Base-by-base conservation (phyloP, 208 protist species). In the Phytomonas sp. region DNA sequence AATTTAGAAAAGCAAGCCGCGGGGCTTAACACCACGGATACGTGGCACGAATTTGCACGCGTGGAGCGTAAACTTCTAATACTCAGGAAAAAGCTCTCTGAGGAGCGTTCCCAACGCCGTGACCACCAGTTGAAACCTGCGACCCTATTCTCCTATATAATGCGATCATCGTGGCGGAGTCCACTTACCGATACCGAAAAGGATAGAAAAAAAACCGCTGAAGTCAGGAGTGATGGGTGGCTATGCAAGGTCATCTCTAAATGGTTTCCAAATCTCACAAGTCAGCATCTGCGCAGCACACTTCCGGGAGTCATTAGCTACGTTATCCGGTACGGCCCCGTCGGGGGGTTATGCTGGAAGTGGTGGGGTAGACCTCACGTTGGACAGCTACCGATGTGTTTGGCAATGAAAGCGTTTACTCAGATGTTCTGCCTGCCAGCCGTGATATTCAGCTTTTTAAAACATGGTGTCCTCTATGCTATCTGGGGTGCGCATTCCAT, bases 1-100 rank as follows among this genome's bases (percentile, higher is more conserved):
- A 62, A 65, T 6, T 71, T 87, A n/a, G 66, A 78, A 46, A 60
- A 1, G 2, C 79, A 88, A 70, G 83, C 83, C 4, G 62, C 77
- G 13, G 33, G 32, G 28, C 70, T 77, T 43, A 81, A 64, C 66
- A 67, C 51, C 20, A 75, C 73, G 0, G 73, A 84, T 28, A 60
- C 82, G 56, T 61, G 86, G 53, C 75, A 77, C 46, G 46, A 76
- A 43, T 79, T 82, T 59, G 81, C 83, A 33, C 77, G 79, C 17
- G 37, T 82, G 4, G 67, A 65, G 64, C 75, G 85, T n/a, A 36
- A 64, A 29, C 64, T 66, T 26, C 40, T 81, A 62, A 30, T 43
- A 43, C 77, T 89, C 2, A 67, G 71, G 13, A 74, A 73, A 34
- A 71, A 84, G 71, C 67, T 87, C 6, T 66, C 71, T 26, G 51